These are phyloP conservation scores for Quercus variabilis DNA, from an alignment of 306 rosid species.

Conservation along the genomic window DNA sequence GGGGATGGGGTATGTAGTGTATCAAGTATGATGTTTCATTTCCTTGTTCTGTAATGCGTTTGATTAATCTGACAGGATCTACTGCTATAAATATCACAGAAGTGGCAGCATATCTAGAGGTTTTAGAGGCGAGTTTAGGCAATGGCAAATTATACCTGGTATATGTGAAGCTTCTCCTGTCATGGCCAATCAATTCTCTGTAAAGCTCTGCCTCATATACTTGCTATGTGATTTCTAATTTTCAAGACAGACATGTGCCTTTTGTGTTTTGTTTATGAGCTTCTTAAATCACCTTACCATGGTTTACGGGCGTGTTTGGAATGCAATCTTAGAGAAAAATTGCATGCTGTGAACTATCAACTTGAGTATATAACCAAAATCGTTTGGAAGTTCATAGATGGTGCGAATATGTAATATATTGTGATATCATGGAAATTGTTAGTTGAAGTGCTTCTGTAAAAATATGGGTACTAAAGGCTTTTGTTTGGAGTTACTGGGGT, in stretches of 20 bases:
- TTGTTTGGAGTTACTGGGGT: not conserved
- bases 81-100: conserved; percentile 38
- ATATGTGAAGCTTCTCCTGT: conserved; percentile 82
- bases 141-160: conserved; percentile 95
- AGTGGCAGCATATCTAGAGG: conserved; percentile 99
- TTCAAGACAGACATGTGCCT: not conserved
- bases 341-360: not conserved
- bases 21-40: conserved; percentile 1
- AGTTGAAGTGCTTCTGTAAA: not conserved
- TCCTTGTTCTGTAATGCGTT: not conserved
- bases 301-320: not conserved
- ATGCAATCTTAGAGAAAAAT: not conserved
- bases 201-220: conserved; percentile 34
- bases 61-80: conserved; percentile 22
- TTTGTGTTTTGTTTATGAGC: not conserved
- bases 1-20: conserved; percentile 88
- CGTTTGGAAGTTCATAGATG: not conserved
- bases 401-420: not conserved
- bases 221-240: conserved; percentile 24
- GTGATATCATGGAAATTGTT: not conserved
- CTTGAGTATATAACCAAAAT: not conserved
- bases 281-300: not conserved
- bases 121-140: conserved; percentile 96
- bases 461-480: not conserved
- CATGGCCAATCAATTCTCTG: conserved; percentile 99